Evolutionary conservation across 148 eudicot species (phyloP).

Genomic region (Chenopodium berlandieri): DNA sequence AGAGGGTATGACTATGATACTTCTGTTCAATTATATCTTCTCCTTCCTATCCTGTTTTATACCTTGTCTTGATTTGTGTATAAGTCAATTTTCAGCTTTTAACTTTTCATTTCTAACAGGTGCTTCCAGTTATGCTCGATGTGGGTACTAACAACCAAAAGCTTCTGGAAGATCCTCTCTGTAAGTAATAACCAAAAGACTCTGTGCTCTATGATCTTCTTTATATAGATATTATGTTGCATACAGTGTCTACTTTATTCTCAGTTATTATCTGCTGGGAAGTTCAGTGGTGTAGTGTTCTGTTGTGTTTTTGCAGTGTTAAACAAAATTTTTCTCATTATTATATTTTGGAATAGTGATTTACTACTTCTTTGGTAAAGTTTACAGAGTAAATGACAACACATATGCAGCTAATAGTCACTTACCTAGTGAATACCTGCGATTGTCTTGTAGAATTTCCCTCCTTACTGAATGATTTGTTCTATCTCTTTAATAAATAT

Average conservation of each 20-base stretch:
- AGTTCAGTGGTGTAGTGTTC: background rate
- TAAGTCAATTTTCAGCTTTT: background rate
- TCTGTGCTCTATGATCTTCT: background rate
- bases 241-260: background rate
- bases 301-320: too few species aligned
- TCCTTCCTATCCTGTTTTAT: background rate
- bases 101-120: conserved; percentile 36
- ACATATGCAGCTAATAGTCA: background rate
- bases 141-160: conserved; percentile 94
- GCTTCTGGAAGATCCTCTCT: conserved; percentile 83
- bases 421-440: background rate
- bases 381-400: background rate
- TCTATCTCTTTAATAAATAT: background rate
- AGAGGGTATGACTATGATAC: conserved; percentile 50
- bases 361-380: background rate
- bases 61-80: background rate
- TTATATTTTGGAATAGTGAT: background rate
- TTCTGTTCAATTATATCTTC: conserved; percentile 6
- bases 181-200: conserved; percentile 47
- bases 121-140: conserved; percentile 97
- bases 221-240: background rate
- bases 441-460: background rate
- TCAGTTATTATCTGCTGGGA: background rate
- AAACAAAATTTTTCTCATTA: background rate
- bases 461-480: background rate